Base-by-base conservation (phyloP, 2,329 filamentous ascomycete genomes). In the Kalaharituber pfeilii region DNA sequence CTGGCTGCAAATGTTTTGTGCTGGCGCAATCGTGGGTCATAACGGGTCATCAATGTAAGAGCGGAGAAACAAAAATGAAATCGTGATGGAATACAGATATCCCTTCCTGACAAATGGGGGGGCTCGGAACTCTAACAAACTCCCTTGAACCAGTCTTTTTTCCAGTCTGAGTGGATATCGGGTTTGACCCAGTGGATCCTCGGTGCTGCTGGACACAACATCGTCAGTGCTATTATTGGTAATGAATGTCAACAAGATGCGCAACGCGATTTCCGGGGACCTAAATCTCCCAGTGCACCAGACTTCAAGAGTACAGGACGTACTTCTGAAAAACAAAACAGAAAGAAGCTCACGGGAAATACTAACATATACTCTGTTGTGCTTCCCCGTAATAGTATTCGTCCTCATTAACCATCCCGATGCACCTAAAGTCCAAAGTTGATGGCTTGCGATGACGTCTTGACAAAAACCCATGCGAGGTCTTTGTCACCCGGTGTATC, bases 361-460 rank as follows among this genome's bases (percentile, higher is more conserved):
- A 39, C 33, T 9, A 13, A 39, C 33, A 39, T 4, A 39, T 39
- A 39, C 20, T 39, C 15, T 3, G 15, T 3, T 13, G 7, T 39
- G 33, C 20, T 18, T 18, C 33, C 20, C 33, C 33, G 33, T 18
- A 25, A 22, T 20, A 25, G 5, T 20, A 22, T 11, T 47, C 42
- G 22, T 47, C 42, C 25, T 47, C 42, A 15, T 22, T 22, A 18
- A 22, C 6, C 25, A 52, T 52, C 15, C 51, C 51, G 15, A 24
- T 28, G 28, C 51, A 53, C 20, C 51, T 49, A 30, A 53, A 53
- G 39, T 53, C 51, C 3, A 53, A 24, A 7, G 51, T 53, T 27
- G 30, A 45, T 9, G 51, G 51, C 25, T 49, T 53, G 39, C 39
- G 49, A 22, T 47, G 42, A 13, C 42, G n/a, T 22, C 25, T 47